Evolutionary conservation across 169 alveolate genomes (phyloP).

Genomic region (Cryptosporidium sp.): DNA sequence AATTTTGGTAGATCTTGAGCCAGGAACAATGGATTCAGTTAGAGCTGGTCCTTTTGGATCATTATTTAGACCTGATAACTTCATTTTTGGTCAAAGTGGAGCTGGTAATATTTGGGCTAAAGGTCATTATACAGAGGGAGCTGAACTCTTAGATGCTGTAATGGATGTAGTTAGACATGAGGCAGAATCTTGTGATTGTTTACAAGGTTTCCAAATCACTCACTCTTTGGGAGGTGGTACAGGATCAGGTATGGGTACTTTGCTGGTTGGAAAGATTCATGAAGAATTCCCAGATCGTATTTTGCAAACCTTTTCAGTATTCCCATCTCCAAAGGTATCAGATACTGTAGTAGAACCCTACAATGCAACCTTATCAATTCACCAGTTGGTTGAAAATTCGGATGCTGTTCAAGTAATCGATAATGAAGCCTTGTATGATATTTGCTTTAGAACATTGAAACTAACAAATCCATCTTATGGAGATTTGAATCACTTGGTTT

Average conservation of each 20-base stretch:
- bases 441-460: conserved; percentile 98
- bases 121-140: conserved; percentile 99
- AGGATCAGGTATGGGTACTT: conserved; percentile 99
- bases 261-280: conserved; percentile 95
- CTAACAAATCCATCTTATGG: conserved; percentile 99
- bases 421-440: conserved; percentile 98
- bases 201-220: conserved; percentile 97
- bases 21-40: conserved; percentile 99
- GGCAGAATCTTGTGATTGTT: conserved; percentile 98
- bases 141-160: conserved; percentile 97
- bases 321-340: conserved; percentile 98
- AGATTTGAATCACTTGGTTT: conserved; percentile 96
- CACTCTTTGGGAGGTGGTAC: conserved; percentile 99
- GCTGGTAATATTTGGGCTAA: conserved; percentile 99
- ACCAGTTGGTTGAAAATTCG: conserved; percentile 97
- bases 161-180: conserved; percentile 98
- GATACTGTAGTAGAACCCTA: conserved; percentile 99
- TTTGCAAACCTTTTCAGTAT: conserved; percentile 97
- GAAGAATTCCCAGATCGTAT: conserved; percentile 99
- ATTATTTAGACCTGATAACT: conserved; percentile 98
- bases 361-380: conserved; percentile 98
- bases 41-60: conserved; percentile 98
- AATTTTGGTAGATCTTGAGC: conserved; percentile 98
- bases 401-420: conserved; percentile 98
- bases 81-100: conserved; percentile 98